phyloP scores from a whole-genome alignment of 805 yeast species.

The Candida montana region DNA sequence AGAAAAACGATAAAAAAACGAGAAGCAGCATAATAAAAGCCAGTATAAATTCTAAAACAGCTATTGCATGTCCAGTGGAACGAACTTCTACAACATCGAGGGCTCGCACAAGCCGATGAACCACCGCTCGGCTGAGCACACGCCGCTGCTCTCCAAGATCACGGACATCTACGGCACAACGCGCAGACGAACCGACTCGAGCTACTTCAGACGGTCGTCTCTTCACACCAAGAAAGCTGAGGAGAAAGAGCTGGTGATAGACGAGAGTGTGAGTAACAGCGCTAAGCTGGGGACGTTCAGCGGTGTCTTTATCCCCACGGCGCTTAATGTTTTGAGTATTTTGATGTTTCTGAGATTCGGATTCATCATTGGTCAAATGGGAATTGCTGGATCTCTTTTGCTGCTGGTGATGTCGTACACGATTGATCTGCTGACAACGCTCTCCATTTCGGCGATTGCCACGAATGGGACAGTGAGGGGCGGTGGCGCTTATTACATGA shows the following conservation, averaged over 20 bases:
- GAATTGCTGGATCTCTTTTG: constrained; percentile 69
- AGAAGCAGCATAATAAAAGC: too few relatives aligned
- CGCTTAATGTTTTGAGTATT: constrained; percentile 87
- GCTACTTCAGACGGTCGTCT: constrained; percentile 26
- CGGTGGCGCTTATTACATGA: constrained; percentile 98
- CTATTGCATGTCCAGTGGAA: constrained; percentile 6
- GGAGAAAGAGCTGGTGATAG: constrained; percentile 17
- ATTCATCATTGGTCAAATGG: constrained; percentile 91
- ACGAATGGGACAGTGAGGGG: constrained; percentile 97
- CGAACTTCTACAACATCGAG: constrained; percentile 29
- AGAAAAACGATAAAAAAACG: not conserved
- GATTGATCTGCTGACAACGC: constrained; percentile 78
- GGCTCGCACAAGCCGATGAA: constrained; percentile 28
- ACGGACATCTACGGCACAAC: constrained; percentile 1
- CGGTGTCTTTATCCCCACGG: constrained; percentile 92
- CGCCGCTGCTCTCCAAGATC: constrained; percentile 21
- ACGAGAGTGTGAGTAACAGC: constrained; percentile 27
- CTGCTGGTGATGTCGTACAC: constrained; percentile 68
- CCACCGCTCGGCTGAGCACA: constrained; percentile 15
- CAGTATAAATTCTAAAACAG: not conserved
- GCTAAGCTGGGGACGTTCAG: constrained; percentile 71
- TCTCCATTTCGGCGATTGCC: constrained; percentile 91
- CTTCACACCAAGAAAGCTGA: not conserved
- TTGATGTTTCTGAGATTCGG: constrained; percentile 95
- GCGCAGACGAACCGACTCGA: constrained; percentile 6